Percentiles rank a stretch among this genome's conserved stretches.
Evolutionary conservation across 2,329 filamentous ascomycete genomes (phyloP).

Genomic region (Epichloe festucae): DNA sequence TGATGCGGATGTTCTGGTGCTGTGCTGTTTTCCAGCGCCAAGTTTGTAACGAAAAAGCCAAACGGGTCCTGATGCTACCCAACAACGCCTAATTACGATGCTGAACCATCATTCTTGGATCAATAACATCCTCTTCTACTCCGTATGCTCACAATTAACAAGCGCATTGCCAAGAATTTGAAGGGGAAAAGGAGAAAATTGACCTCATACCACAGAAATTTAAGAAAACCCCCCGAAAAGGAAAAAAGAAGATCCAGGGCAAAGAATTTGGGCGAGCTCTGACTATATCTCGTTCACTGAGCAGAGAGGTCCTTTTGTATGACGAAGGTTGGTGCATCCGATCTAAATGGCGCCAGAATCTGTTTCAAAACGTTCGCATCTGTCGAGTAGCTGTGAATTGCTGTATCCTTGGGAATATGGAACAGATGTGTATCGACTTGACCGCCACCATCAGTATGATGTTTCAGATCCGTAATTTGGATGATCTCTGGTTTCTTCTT

Average conservation of each 20-base stretch:
- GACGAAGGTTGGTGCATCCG: not conserved
- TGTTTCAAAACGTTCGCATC: conserved; percentile 8
- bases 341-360: conserved; percentile 5
- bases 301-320: not conserved
- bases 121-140: not conserved
- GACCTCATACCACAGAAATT: not conserved
- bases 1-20: not conserved
- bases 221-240: not conserved
- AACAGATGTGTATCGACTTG: not conserved
- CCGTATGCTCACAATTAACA: not conserved
- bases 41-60: not conserved
- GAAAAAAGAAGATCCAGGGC: not conserved
- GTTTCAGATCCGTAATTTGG: conserved; percentile 7
- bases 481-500: conserved; percentile 11
- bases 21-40: conserved; percentile 2
- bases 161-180: not conserved
- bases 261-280: not conserved
- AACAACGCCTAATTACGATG: conserved; percentile 1
- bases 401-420: not conserved
- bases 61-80: not conserved
- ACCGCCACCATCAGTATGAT: not conserved
- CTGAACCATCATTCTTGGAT: not conserved
- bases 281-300: not conserved
- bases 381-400: conserved; percentile 11
- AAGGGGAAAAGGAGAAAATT: not conserved